Conservation (phyloP, 306 rosid species). For the Corylus avellana region DNA sequence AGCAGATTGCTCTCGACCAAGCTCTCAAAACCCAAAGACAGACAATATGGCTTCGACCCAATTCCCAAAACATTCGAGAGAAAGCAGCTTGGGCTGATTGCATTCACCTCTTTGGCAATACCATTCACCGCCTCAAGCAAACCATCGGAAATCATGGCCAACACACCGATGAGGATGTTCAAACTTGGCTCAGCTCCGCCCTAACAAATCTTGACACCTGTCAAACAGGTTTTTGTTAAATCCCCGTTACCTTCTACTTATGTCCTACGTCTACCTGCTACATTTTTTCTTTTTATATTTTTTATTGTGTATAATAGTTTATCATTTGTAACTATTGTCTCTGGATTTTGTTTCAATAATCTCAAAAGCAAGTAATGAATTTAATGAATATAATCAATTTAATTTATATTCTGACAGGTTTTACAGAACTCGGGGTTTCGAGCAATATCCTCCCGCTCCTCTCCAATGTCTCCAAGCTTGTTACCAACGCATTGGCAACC, state of each 20-base stretch:
- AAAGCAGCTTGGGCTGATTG: neutral
- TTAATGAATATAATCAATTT: no score
- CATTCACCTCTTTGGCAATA: neutral
- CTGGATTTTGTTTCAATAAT: no score
- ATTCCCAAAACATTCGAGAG: neutral
- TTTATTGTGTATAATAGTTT: no score
- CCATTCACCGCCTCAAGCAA: neutral
- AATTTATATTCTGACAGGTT: neutral
- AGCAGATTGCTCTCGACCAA: neutral
- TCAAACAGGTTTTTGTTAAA: neutral
- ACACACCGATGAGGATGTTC: neutral
- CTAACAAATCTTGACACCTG: slow-evolving; percentile 13
- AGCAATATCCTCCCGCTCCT: neutral
- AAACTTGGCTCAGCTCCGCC: slow-evolving; percentile 13
- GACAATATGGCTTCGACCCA: neutral
- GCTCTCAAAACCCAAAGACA: neutral
- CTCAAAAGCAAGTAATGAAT: no score
- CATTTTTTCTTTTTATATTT: no score
- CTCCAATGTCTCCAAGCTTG: slow-evolving; percentile 4
- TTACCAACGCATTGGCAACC: slow-evolving; percentile 10
- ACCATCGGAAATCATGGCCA: neutral
- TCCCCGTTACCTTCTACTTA: no score
- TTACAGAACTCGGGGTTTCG: neutral
- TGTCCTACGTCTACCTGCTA: no score
- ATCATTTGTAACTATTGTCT: no score